A percentile compares a stretch with the other conserved stretches of the same genome.
phyloP scores from a whole-genome alignment of 1,284 basidiomycete genomes.

The Volvariella surrecta region DNA sequence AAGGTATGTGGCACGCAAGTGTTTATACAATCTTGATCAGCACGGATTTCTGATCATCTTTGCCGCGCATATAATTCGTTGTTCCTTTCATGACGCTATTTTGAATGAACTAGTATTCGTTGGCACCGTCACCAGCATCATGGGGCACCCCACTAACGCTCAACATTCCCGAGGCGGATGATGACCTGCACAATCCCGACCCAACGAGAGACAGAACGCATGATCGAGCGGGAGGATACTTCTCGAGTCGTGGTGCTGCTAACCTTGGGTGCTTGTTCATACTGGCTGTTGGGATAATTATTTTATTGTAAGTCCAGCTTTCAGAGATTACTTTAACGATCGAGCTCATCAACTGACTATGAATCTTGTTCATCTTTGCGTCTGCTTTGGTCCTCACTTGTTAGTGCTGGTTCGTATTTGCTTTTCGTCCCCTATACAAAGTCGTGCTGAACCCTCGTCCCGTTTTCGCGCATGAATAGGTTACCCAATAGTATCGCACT shows the following conservation, averaged over 20 bases:
- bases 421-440: too few relatives aligned
- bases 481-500: constrained; percentile 7
- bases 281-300: constrained; percentile 29
- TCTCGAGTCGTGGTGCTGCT: constrained; percentile 30
- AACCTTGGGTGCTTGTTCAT: constrained; percentile 48
- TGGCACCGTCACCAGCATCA: constrained; percentile 22
- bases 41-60: too few relatives aligned
- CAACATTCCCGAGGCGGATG: constrained; percentile 28
- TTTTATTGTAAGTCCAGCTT: constrained; percentile 28
- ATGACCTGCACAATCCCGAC: constrained; percentile 35
- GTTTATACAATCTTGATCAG: too few relatives aligned
- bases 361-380: too few relatives aligned
- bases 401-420: background rate
- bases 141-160: constrained; percentile 24
- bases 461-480: constrained; percentile 17
- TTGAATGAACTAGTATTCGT: constrained; percentile 19
- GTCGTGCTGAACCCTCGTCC: background rate
- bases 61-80: background rate
- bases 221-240: constrained; percentile 12
- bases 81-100: background rate
- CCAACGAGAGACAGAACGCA: constrained; percentile 16
- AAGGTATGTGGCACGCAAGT: too few relatives aligned
- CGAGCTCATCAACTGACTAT: background rate
- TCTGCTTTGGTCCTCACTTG: background rate
- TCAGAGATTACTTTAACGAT: background rate